Conservation (phyloP, 257 asterid genomes). For the Nicotiana undulata region DNA sequence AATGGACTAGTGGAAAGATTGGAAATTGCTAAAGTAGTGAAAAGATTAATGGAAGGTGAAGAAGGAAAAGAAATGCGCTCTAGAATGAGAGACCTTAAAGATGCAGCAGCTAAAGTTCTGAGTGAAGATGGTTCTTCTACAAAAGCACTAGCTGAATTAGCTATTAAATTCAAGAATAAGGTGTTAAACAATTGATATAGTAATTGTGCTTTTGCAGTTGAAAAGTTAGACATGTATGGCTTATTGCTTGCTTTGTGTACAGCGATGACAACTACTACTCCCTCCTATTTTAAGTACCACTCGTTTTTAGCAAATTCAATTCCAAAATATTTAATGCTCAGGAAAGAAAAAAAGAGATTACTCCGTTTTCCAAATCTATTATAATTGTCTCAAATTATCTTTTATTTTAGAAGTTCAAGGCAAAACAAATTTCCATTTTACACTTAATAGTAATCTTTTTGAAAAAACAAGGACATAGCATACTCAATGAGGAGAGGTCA, state of each 20-base stretch:
- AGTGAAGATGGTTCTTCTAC: slow-evolving; percentile 25
- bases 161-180: slow-evolving; percentile 15
- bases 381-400: too few relatives aligned
- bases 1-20: slow-evolving; percentile 36
- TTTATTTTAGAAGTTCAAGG: too few relatives aligned
- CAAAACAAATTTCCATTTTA: too few relatives aligned
- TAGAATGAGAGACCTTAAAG: slow-evolving; percentile 48
- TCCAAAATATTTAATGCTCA: background rate
- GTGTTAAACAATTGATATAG: background rate
- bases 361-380: too few relatives aligned
- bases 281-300: background rate
- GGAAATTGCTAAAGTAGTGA: slow-evolving; percentile 37
- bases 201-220: background rate
- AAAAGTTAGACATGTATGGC: background rate
- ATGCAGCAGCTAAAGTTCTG: slow-evolving; percentile 32
- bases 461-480: too few relatives aligned
- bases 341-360: too few relatives aligned
- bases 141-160: slow-evolving; percentile 20
- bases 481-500: too few relatives aligned
- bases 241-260: background rate
- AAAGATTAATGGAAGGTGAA: slow-evolving; percentile 58
- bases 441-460: too few relatives aligned
- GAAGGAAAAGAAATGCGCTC: slow-evolving; percentile 48
- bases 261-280: too few relatives aligned
- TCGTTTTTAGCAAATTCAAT: background rate